Evolutionary conservation across 768 basidiomycete genomes (phyloP).

Genomic region (Tylopilus balloui): DNA sequence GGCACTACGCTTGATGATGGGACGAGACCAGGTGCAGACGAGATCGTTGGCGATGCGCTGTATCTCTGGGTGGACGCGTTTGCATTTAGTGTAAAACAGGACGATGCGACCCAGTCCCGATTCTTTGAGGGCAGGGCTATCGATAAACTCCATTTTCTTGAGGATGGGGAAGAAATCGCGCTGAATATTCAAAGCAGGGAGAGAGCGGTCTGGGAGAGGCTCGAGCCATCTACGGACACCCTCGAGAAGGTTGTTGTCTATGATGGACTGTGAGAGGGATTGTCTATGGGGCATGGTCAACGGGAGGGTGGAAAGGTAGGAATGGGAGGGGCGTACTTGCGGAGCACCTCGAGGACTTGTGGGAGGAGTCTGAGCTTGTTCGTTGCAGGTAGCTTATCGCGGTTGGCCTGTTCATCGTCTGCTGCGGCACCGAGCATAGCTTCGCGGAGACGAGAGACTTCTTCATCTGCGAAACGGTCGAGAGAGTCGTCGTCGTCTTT

Average conservation of each 20-base stretch:
- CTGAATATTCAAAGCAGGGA: slow-evolving; percentile 95
- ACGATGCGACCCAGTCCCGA: slow-evolving; percentile 85
- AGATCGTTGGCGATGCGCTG: slow-evolving; percentile 79
- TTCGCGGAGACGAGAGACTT: slow-evolving; percentile 85
- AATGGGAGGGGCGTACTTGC: slow-evolving; percentile 59
- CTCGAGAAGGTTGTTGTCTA: slow-evolving; percentile 91
- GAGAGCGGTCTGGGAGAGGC: slow-evolving; percentile 85
- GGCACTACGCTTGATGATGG: slow-evolving; percentile 86
- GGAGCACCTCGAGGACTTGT: slow-evolving; percentile 88
- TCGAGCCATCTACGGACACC: slow-evolving; percentile 91
- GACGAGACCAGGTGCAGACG: slow-evolving; percentile 81
- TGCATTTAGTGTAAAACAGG: slow-evolving; percentile 94
- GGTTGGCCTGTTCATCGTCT: slow-evolving; percentile 76
- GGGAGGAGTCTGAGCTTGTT: slow-evolving; percentile 79
- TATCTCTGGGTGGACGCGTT: slow-evolving; percentile 80
- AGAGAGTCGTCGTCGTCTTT: slow-evolving; percentile 78
- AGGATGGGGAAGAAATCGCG: slow-evolving; percentile 83
- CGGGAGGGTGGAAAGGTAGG: no score
- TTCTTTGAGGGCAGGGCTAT: slow-evolving; percentile 85
- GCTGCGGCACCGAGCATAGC: slow-evolving; percentile 84
- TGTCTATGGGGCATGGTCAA: slow-evolving; percentile 43
- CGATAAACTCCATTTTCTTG: slow-evolving; percentile 88
- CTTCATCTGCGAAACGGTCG: slow-evolving; percentile 85
- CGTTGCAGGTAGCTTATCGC: slow-evolving; percentile 74
- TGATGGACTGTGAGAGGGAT: slow-evolving; percentile 84